Percentiles rank a stretch among this genome's conserved stretches.
These are phyloP conservation scores for Silene vulgaris DNA, from an alignment of 179 eudicot genomes.

Conservation along the genomic window DNA sequence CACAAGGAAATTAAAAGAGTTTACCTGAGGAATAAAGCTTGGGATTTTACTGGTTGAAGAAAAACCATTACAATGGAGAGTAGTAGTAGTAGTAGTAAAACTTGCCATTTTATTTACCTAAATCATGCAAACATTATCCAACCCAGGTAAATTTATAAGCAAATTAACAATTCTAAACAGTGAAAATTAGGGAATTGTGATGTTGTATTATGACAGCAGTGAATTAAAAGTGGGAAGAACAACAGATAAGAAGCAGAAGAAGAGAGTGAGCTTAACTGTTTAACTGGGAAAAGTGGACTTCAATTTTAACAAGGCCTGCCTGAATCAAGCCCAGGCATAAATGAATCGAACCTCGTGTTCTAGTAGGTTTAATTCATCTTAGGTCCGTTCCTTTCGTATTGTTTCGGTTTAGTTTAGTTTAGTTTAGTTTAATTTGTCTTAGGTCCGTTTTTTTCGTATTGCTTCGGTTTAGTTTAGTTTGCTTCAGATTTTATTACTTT, in stretches of 20 bases:
- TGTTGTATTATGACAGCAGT: not conserved
- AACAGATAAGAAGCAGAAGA: not conserved
- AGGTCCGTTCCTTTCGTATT: no score
- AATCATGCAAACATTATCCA: conserved; percentile 9
- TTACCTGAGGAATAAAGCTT: conserved; percentile 19
- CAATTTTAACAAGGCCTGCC: no score
- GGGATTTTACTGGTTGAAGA: conserved; percentile 13
- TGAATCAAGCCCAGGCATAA: not conserved
- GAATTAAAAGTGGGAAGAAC: not conserved
- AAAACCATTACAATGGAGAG: conserved; percentile 19
- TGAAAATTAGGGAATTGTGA: not conserved
- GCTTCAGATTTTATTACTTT: no score
- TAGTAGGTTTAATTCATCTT: no score
- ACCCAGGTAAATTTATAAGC: not conserved
- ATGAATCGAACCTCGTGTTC: not conserved
- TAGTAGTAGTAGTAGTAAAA: conserved; percentile 15
- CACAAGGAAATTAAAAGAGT: not conserved
- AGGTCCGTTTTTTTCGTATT: no score
- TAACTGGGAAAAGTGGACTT: not conserved
- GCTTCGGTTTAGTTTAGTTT: no score
- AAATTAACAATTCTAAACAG: not conserved
- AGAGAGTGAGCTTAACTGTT: not conserved
- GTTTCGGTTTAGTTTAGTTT: no score
- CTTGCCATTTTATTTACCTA: conserved; percentile 26
- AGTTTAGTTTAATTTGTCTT: no score